A percentile compares a stretch with the other conserved stretches of the same genome.
Evolutionary conservation across 2,329 filamentous ascomycete species (phyloP).

Genomic region (Ophiostoma montium): DNA sequence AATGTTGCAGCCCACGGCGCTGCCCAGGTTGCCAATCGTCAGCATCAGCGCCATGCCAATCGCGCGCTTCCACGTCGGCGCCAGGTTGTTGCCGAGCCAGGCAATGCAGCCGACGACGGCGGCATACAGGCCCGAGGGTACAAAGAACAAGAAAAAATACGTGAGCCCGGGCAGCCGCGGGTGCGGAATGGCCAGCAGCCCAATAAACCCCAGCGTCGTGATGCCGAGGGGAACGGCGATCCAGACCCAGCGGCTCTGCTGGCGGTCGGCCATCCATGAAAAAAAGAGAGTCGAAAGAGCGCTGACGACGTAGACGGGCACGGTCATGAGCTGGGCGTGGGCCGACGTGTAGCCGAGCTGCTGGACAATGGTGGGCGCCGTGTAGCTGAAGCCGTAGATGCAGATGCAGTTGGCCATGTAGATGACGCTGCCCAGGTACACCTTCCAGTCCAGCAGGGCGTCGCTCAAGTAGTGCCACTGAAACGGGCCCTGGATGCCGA

Average conservation of each 20-base stretch:
- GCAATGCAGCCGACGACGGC: conserved; percentile 34
- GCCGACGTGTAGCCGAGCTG: conserved; percentile 28
- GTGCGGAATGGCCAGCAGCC: background rate
- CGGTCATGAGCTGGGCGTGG: conserved; percentile 11
- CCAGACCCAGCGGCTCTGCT: conserved; percentile 1
- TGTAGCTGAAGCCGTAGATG: conserved; percentile 1
- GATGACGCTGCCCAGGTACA: conserved; percentile 37
- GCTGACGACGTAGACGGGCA: conserved; percentile 20
- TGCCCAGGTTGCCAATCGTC: conserved; percentile 42
- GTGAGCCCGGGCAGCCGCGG: too few relatives aligned
- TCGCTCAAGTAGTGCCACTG: conserved; percentile 13
- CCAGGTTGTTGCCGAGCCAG: conserved; percentile 38
- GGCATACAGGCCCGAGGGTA: conserved; percentile 31
- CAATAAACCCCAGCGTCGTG: conserved; percentile 4
- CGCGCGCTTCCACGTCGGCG: conserved; percentile 31
- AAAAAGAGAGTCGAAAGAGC: conserved; percentile 15
- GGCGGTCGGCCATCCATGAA: conserved; percentile 4
- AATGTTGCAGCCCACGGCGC: conserved; percentile 23
- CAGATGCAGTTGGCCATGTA: conserved; percentile 31
- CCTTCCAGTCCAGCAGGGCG: conserved; percentile 4
- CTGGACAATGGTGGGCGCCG: conserved; percentile 45
- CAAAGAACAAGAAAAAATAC: conserved; percentile 21
- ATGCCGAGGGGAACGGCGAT: conserved; percentile 1
- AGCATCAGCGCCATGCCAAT: conserved; percentile 53
- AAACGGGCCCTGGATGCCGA: conserved; percentile 19